Evolutionary conservation across 2,329 filamentous ascomycete genomes (phyloP).

Genomic region (Clarireedia hainanense): DNA sequence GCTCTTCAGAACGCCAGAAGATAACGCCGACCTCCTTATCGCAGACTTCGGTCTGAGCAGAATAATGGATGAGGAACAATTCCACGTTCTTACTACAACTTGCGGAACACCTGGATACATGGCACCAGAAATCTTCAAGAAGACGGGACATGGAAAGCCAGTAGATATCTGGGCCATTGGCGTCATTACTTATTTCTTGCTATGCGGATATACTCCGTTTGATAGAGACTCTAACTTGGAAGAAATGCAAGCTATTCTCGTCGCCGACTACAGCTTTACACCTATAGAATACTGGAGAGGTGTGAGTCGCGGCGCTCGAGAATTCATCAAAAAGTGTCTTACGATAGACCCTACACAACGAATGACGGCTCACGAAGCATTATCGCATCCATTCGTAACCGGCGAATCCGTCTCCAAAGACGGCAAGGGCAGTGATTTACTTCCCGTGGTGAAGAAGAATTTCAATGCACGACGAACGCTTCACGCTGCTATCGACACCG

Average conservation of each 20-base stretch:
- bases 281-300: slow-evolving; percentile 95
- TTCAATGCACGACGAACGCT: slow-evolving; percentile 63
- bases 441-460: slow-evolving; percentile 66
- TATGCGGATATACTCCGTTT: slow-evolving; percentile 97
- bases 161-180: slow-evolving; percentile 98
- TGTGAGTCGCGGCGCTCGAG: slow-evolving; percentile 75
- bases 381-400: slow-evolving; percentile 58
- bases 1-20: slow-evolving; percentile 92
- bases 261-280: slow-evolving; percentile 92
- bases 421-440: slow-evolving; percentile 51
- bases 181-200: slow-evolving; percentile 96
- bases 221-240: slow-evolving; percentile 96
- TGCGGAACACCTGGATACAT: slow-evolving; percentile 98
- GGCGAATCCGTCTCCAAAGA: slow-evolving; percentile 38
- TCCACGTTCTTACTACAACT: slow-evolving; percentile 94
- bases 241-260: slow-evolving; percentile 98
- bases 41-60: slow-evolving; percentile 92
- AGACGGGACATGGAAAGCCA: slow-evolving; percentile 94
- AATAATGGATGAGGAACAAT: slow-evolving; percentile 99
- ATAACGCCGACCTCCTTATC: slow-evolving; percentile 94
- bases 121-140: slow-evolving; percentile 99
- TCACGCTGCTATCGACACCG: slow-evolving; percentile 63
- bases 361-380: slow-evolving; percentile 81
- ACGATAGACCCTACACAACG: slow-evolving; percentile 82
- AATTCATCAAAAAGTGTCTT: slow-evolving; percentile 87